Evolutionary conservation across 345 rosid species (phyloP), one percentile per base, ranked within the genome.

Genomic region (Acer campestre): DNA sequence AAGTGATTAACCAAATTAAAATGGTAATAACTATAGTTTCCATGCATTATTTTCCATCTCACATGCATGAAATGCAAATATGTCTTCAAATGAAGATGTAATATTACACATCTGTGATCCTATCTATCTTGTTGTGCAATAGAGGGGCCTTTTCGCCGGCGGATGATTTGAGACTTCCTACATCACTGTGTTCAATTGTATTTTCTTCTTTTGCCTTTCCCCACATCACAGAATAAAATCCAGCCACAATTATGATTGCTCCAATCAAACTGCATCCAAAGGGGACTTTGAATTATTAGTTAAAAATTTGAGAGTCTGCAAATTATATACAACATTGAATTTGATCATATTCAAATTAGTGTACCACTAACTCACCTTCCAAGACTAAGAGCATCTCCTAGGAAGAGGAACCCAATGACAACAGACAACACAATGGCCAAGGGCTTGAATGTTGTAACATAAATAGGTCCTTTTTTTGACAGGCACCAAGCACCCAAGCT

Each of bases 391-490:
- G 40, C 29, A 7, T 82, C 82, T 46, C 84, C 84, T 4, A 81
- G 49, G 11, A 80, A 61, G 48, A 79, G 18, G 23, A 74, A 61
- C 29, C 62, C 82, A 61, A 67, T 71, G 75, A 68, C 46, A 10
- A 70, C 62, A 6, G 83, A 80, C 17, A 82, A 42, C 31, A 85
- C 7, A 6, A 79, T 62, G 8, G 71, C 81, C 62, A 82, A 18
- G 29, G 88, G 88, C 81, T 80, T 81, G 73, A 82, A 82, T 79
- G 79, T 61, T 7, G 84, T 58, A 23, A 85, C 86, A 77, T 69
- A 76, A 17, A 80, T 62, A 70, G 88, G 86, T 7, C 84, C 84
- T 20, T 18, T 69, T 49, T 31, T 80, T 16, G 40, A 40, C 14
- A 83, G 69, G 77, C 86, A 80, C 80, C 85, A 82, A 12, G 70